These are phyloP conservation scores for Fraxinus americana DNA, from an alignment of 257 asterid genomes.

Conservation along the genomic window DNA sequence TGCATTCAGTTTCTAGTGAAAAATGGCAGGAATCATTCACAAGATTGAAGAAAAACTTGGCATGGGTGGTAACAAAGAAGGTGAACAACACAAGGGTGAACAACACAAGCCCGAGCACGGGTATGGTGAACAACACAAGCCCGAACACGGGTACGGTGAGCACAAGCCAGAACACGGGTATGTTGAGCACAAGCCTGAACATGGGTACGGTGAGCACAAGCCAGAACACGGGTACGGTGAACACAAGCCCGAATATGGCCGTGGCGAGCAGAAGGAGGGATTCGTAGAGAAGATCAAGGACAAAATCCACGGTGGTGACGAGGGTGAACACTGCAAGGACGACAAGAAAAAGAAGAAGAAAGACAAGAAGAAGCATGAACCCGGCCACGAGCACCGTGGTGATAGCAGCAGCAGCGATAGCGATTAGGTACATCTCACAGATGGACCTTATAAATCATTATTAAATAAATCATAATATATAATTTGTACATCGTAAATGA, in stretches of 20 bases:
- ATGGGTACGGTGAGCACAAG: slow-evolving; percentile 24
- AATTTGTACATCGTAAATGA: neutral
- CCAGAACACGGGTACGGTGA: neutral
- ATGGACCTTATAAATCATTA: neutral
- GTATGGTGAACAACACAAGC: neutral
- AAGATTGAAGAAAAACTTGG: slow-evolving; percentile 68
- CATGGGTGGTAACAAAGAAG: slow-evolving; percentile 65
- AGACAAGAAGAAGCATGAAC: slow-evolving; percentile 38
- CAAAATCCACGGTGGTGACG: slow-evolving; percentile 39
- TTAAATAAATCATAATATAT: neutral
- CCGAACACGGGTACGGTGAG: slow-evolving; percentile 12
- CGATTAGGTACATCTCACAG: slow-evolving; percentile 26
- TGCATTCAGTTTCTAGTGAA: slow-evolving; percentile 8
- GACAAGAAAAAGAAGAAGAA: slow-evolving; percentile 42
- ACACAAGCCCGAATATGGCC: slow-evolving; percentile 26
- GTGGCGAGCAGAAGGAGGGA: slow-evolving; percentile 38
- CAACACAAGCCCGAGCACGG: slow-evolving; percentile 34
- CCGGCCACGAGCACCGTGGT: slow-evolving; percentile 27
- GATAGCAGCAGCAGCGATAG: slow-evolving; percentile 57
- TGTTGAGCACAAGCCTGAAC: slow-evolving; percentile 28
- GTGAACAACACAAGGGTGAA: slow-evolving; percentile 32
- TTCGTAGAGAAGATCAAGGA: slow-evolving; percentile 42
- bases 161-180: slow-evolving; percentile 30
- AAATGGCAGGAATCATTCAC: slow-evolving; percentile 75
- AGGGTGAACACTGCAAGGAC: slow-evolving; percentile 20